Evolutionary conservation across 139 green algal species (phyloP), one percentile per base, ranked within the genome.

Genomic region (Tetradesmus obliquus): DNA sequence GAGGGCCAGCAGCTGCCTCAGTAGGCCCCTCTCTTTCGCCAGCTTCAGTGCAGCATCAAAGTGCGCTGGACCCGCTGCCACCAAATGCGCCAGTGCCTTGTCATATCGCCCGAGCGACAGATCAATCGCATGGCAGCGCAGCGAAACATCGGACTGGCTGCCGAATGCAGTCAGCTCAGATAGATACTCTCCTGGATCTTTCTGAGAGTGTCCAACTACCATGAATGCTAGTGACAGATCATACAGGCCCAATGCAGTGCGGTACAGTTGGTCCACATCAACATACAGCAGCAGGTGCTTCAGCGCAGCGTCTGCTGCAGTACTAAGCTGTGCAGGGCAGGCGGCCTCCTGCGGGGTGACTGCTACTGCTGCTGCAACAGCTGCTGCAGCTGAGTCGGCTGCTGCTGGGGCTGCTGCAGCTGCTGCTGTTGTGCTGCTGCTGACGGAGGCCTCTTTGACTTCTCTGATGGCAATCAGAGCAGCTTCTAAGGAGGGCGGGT

Each of bases 151-250:
- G 3, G 1, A 22, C 80, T 95, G 72, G 6, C 51, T 62, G 0
- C 93, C 95, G 82, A 98, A 96, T 7, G 81, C 71, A 87, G 96
- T 92, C 76, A 99, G 95, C 93, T 99, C 95, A 58, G 94, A 86
- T 83, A 99, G 88, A 92, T 98, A 98, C 94, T 99, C 98, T 1
- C 95, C 97, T 3, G 98, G 98, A 94, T 99, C 98, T 66, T 96
- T 96, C 92, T 98, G 88, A 22, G 88, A 86, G 12, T 91, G 88
- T 8, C 79, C 54, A 0, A 91, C 79, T 66, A 99, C 97, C 96
- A 99, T 98, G 94, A 98, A 99, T 1, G 98, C 98, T 76, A 99
- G 89, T 57, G 96, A 93, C 82, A 99, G 87, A 86, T 99, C 97
- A 89, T 99, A 99, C 91, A 98, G 93, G 6, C 96, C 97, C 55